Evolutionary conservation across 805 yeast species (phyloP).

Genomic region (Lipomyces spencermartinsiae): DNA sequence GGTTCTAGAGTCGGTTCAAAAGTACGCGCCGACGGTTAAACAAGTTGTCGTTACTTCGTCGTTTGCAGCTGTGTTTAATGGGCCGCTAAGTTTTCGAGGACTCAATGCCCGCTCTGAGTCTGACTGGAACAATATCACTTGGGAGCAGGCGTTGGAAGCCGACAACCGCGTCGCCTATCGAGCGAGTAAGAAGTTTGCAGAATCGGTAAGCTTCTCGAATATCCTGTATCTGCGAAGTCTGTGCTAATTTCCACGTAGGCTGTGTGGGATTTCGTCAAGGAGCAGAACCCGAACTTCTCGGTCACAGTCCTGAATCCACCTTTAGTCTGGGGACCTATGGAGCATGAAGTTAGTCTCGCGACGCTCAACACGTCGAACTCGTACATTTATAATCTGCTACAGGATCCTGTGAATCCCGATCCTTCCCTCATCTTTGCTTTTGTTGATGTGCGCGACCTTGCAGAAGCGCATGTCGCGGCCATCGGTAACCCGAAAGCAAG

Average conservation of each 20-base stretch:
- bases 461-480: conserved; percentile 60
- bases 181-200: conserved; percentile 53
- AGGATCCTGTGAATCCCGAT: conserved; percentile 34
- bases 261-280: conserved; percentile 59
- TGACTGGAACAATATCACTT: conserved; percentile 48
- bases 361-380: conserved; percentile 49
- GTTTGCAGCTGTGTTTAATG: conserved; percentile 54
- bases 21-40: conserved; percentile 51
- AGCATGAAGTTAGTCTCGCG: conserved; percentile 39
- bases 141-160: conserved; percentile 41
- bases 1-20: conserved; percentile 57
- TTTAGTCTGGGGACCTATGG: conserved; percentile 43
- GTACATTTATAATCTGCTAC: conserved; percentile 44
- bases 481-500: conserved; percentile 40
- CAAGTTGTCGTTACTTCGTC: conserved; percentile 59
- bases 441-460: conserved; percentile 68
- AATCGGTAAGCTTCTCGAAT: conserved; percentile 47
- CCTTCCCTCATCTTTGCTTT: conserved; percentile 30
- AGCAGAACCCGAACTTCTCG: conserved; percentile 39
- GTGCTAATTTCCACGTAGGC: conserved; percentile 48
- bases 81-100: conserved; percentile 30
- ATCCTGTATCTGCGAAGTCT: conserved; percentile 45
- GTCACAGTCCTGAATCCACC: conserved; percentile 43
- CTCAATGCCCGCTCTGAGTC: conserved; percentile 42
- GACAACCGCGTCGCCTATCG: conserved; percentile 39